Conservation (phyloP, 306 rosid species). For the Coriaria nepalensis region DNA sequence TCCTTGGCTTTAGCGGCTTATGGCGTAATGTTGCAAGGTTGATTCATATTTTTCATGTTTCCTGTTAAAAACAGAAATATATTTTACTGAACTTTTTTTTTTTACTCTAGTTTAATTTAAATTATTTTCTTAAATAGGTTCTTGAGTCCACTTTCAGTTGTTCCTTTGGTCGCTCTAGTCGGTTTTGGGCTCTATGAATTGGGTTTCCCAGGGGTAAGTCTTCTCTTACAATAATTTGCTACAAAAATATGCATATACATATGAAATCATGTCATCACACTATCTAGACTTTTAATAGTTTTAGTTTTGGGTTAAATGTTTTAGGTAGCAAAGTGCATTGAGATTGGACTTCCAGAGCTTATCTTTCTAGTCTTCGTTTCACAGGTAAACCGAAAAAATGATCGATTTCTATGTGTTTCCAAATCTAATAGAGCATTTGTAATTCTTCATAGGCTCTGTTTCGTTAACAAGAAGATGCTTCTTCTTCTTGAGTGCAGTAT, state of each 20-base stretch:
- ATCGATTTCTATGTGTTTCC: no score
- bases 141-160: constrained; percentile 92
- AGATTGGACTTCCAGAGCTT: constrained; percentile 92
- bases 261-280: background rate
- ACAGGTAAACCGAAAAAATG: constrained; percentile 36
- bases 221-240: constrained; percentile 11
- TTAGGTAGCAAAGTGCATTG: constrained; percentile 93
- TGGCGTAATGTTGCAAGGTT: constrained; percentile 99
- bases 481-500: constrained; percentile 41
- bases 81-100: no score
- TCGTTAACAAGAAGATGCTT: constrained; percentile 12
- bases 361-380: constrained; percentile 69
- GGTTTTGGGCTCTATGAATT: constrained; percentile 94
- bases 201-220: constrained; percentile 93
- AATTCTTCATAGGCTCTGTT: no score
- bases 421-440: no score
- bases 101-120: no score
- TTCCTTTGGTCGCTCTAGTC: constrained; percentile 75
- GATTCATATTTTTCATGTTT: constrained; percentile 11
- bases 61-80: no score
- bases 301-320: constrained; percentile 17
- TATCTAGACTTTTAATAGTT: background rate
- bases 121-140: constrained; percentile 33
- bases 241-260: no score
- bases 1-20: constrained; percentile 96